A percentile compares a stretch with the other conserved stretches of the same genome.
These are phyloP conservation scores for Calonectria pseudoturangicola DNA, from an alignment of 2,329 filamentous ascomycete genomes.

Conservation along the genomic window DNA sequence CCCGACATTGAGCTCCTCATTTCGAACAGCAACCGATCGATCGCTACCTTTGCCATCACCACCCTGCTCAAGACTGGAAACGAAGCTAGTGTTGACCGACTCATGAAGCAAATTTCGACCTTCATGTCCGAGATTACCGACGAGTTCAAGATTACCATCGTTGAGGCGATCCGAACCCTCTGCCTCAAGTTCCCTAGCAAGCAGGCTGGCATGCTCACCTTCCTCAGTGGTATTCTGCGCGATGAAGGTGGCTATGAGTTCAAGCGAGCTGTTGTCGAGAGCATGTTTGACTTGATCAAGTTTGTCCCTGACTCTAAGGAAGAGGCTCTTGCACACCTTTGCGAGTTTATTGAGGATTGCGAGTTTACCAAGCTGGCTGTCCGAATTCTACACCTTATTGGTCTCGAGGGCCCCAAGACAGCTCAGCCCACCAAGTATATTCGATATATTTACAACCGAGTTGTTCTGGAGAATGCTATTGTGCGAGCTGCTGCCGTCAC, in stretches of 20 bases:
- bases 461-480: conserved; percentile 97
- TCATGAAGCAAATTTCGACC: conserved; percentile 98
- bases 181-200: conserved; percentile 99
- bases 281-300: conserved; percentile 99
- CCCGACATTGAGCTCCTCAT: conserved; percentile 98
- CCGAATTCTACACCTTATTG: conserved; percentile 93
- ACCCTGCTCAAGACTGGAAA: conserved; percentile 99
- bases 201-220: conserved; percentile 97
- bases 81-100: conserved; percentile 94
- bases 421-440: conserved; percentile 98
- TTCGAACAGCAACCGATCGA: conserved; percentile 96
- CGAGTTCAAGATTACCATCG: conserved; percentile 99
- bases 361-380: conserved; percentile 99
- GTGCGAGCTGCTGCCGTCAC: conserved; percentile 97
- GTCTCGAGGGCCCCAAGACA: conserved; percentile 95
- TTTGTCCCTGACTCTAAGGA: conserved; percentile 93
- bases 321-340: conserved; percentile 92
- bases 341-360: conserved; percentile 99
- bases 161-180: conserved; percentile 96
- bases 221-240: conserved; percentile 96
- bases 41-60: conserved; percentile 98
- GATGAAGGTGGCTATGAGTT: conserved; percentile 99
- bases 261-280: conserved; percentile 97
- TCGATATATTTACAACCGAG: conserved; percentile 98
- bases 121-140: conserved; percentile 99